Base-by-base conservation (phyloP, 495 filamentous ascomycete genomes). In the Penicillium paxilli region DNA sequence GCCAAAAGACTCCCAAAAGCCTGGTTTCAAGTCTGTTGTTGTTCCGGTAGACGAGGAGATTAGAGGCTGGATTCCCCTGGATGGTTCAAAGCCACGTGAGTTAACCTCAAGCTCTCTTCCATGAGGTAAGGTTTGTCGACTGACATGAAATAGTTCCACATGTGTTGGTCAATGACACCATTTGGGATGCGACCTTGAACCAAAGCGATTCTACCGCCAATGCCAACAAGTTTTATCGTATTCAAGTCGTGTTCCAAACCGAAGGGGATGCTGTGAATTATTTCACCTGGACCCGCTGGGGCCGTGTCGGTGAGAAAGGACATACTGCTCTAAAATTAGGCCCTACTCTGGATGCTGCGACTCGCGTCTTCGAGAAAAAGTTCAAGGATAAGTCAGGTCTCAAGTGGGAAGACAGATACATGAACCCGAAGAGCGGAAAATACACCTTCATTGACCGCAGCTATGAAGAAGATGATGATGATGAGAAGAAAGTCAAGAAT, bases 331-430 rank as follows among this genome's bases (percentile, higher is more conserved):
- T 74, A 16, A 57, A 87, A 2, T 75, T 72, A 2, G 26, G 66
- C 24, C 72, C 75, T 9, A 44, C 54, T 16, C 57, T 87, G 6
- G 52, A 56, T 0, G 32, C 54, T 5, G 89, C 89, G 0, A 63
- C 80, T 23, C 53, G 38, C 1, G 52, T 77, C 5, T 95, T 90
- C 50, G 69, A 87, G 25, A 85, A 81, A 62, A 89, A 89, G 56
- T 95, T 96, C 78, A 91, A 83, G 54, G 80, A 83, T 54, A 94
- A 95, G 66, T 81, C 87, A 0, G 90, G 90, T 7, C 68, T 87
- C 25, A 49, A 63, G 0, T 96, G 91, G 91, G 74, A 63, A 1
- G 63, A 88, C 40, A 81, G 91, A 2, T 64, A 77, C 9, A 70
- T 80, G 1, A 62, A 74, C 5, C 85, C 87, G 0, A 87, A 81